Percentiles rank a stretch among this genome's conserved stretches.
Evolutionary conservation across 1,284 basidiomycete species (phyloP).

Genomic region (Malassezia caprae): DNA sequence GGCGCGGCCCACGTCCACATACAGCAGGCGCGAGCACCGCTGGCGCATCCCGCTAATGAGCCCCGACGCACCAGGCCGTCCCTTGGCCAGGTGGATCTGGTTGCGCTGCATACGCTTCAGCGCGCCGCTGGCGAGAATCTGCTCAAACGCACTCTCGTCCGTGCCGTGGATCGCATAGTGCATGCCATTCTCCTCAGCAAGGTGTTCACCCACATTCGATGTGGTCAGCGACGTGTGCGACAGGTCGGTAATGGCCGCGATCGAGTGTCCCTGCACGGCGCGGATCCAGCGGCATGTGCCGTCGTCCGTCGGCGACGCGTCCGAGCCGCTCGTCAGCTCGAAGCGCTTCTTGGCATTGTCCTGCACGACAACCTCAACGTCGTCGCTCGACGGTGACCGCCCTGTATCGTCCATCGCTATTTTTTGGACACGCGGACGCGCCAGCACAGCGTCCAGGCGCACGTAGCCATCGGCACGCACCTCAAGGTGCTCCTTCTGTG

Average conservation of each 20-base stretch:
- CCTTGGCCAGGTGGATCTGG: constrained; percentile 76
- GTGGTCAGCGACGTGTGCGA: constrained; percentile 20
- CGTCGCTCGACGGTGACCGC: constrained; percentile 21
- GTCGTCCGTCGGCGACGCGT: neutral
- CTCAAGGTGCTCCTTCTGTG: constrained; percentile 61
- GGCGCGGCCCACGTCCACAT: constrained; percentile 62
- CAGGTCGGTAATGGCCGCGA: constrained; percentile 47
- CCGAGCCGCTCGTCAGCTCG: constrained; percentile 31
- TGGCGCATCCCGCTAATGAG: constrained; percentile 65
- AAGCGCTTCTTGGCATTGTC: constrained; percentile 42
- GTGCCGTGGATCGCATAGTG: constrained; percentile 37
- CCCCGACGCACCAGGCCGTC: constrained; percentile 53
- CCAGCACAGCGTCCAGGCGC: constrained; percentile 55
- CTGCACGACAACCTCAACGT: constrained; percentile 26
- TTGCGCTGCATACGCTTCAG: constrained; percentile 75
- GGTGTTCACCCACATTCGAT: constrained; percentile 18
- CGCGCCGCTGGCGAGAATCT: constrained; percentile 53
- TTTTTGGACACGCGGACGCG: constrained; percentile 28
- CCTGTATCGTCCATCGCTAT: constrained; percentile 22
- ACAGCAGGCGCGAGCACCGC: constrained; percentile 64
- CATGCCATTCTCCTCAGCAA: neutral
- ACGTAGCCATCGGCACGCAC: constrained; percentile 73
- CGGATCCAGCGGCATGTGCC: constrained; percentile 55
- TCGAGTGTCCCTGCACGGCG: constrained; percentile 86
- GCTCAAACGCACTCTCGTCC: constrained; percentile 50